Conservation (phyloP, 345 rosid genomes). For the Linum lewisii region DNA sequence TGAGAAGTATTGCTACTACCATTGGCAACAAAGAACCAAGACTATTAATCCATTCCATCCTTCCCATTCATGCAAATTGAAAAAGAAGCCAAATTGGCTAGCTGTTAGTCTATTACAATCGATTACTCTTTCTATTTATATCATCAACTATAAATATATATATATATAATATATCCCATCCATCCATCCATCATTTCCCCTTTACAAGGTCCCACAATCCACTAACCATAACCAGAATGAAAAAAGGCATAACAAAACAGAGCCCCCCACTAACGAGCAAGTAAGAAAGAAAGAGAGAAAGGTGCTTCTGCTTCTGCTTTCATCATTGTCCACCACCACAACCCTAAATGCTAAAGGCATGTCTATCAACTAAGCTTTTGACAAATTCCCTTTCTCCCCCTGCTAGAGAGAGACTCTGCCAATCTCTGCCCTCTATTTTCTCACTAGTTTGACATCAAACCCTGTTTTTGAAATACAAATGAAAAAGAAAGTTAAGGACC, state of each 20-base stretch:
- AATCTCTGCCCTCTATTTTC: not conserved
- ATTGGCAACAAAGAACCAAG: too few relatives aligned
- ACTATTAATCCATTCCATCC: not conserved
- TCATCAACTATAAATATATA: too few relatives aligned
- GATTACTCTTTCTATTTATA: conserved; percentile 8
- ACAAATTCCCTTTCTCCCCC: conserved; percentile 22
- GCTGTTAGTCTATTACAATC: not conserved
- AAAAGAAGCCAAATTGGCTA: too few relatives aligned
- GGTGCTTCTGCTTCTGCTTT: conserved; percentile 21
- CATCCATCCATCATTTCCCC: conserved; percentile 7
- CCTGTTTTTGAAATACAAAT: conserved; percentile 19
- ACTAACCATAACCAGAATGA: conserved; percentile 20
- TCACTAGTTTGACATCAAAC: not conserved
- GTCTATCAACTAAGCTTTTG: conserved; percentile 45
- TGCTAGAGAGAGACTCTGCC: not conserved
- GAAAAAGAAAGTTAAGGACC: not conserved
- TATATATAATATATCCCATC: conserved; percentile 1
- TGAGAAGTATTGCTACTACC: too few relatives aligned
- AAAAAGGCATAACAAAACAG: conserved; percentile 2
- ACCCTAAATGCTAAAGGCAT: conserved; percentile 32
- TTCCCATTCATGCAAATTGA: not conserved
- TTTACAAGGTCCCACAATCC: conserved; percentile 59
- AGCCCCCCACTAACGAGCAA: conserved; percentile 13
- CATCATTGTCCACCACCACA: conserved; percentile 64
- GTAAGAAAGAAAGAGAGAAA: conserved; percentile 10